Percentiles rank a stretch among this genome's conserved stretches.
Conservation (phyloP, 257 asterid genomes). For the Linaria vulgaris region DNA sequence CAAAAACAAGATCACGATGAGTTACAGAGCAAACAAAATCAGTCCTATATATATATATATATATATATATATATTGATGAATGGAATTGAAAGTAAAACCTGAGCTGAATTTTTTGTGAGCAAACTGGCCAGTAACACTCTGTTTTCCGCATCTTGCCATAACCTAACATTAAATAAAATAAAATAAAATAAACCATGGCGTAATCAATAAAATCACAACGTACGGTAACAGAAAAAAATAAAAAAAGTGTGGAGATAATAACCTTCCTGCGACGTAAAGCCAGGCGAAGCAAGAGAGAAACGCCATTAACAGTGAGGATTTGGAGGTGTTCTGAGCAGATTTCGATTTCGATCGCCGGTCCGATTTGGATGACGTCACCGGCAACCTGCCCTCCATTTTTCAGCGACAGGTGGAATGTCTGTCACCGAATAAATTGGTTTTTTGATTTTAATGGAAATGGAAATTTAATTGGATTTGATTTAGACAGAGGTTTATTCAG, state of each 20-base stretch:
- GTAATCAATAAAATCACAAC: neutral
- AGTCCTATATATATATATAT: too few relatives aligned
- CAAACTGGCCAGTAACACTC: slow-evolving; percentile 51
- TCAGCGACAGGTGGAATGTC: too few relatives aligned
- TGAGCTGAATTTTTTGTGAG: slow-evolving; percentile 55
- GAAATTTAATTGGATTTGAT: neutral
- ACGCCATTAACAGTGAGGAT: slow-evolving; percentile 60
- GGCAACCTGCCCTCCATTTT: slow-evolving; percentile 68
- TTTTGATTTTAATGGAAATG: too few relatives aligned
- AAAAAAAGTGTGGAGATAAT: too few relatives aligned
- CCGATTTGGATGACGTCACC: slow-evolving; percentile 54
- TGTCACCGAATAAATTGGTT: too few relatives aligned
- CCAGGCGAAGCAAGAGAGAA: slow-evolving; percentile 87
- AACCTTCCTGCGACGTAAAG: slow-evolving; percentile 90
- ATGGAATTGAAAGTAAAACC: slow-evolving; percentile 61
- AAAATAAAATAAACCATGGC: slow-evolving; percentile 22
- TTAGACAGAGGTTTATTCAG: neutral
- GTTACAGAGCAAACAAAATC: too few relatives aligned
- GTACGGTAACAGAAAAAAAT: neutral
- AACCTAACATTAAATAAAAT: slow-evolving; percentile 37
- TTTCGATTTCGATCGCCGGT: slow-evolving; percentile 77
- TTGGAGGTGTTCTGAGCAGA: slow-evolving; percentile 50
- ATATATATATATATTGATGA: too few relatives aligned
- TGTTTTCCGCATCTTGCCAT: slow-evolving; percentile 94
- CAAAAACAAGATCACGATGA: neutral